These are phyloP conservation scores for Dactylellina haptotyla DNA, from an alignment of 2,329 filamentous ascomycete species.

Conservation along the genomic window DNA sequence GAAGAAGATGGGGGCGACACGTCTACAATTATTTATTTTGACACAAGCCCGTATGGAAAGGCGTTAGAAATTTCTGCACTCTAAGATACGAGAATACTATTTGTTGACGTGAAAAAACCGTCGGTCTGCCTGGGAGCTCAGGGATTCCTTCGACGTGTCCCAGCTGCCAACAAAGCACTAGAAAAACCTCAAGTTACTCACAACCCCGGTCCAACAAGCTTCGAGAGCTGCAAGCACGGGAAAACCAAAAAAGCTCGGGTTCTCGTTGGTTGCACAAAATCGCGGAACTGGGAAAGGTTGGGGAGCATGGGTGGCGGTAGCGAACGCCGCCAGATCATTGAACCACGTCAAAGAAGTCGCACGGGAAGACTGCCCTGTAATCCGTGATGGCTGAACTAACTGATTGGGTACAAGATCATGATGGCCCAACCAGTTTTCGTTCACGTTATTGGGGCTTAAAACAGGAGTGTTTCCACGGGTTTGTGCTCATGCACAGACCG, in stretches of 20 bases:
- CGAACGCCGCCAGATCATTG: conserved; percentile 51
- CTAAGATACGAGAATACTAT: conserved; percentile 27
- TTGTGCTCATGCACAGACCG: conserved; percentile 9
- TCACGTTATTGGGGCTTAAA: conserved; percentile 13
- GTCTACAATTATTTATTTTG: conserved; percentile 47
- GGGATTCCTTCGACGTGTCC: conserved; percentile 52
- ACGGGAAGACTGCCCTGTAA: conserved; percentile 33
- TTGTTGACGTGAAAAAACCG: conserved; percentile 32
- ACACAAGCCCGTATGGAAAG: conserved; percentile 18
- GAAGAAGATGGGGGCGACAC: conserved; percentile 48
- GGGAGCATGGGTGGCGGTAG: conserved; percentile 47
- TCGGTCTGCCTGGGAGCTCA: conserved; percentile 29
- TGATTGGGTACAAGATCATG: conserved; percentile 28
- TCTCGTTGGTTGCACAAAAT: conserved; percentile 53
- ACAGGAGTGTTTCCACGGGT: conserved; percentile 7
- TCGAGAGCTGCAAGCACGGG: conserved; percentile 40
- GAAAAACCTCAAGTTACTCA: conserved; percentile 37
- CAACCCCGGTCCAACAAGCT: conserved; percentile 33
- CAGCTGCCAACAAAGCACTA: conserved; percentile 53
- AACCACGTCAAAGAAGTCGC: conserved; percentile 52
- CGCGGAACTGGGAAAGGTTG: conserved; percentile 50
- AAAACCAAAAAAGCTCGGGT: conserved; percentile 31
- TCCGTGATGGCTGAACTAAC: conserved; percentile 9
- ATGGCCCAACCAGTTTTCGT: conserved; percentile 24
- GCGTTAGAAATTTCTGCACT: conserved; percentile 24